Percentiles rank a stretch among this genome's conserved stretches.
Conservation (phyloP, 169 alveolate species). For the Plasmodium cynomolgi region DNA sequence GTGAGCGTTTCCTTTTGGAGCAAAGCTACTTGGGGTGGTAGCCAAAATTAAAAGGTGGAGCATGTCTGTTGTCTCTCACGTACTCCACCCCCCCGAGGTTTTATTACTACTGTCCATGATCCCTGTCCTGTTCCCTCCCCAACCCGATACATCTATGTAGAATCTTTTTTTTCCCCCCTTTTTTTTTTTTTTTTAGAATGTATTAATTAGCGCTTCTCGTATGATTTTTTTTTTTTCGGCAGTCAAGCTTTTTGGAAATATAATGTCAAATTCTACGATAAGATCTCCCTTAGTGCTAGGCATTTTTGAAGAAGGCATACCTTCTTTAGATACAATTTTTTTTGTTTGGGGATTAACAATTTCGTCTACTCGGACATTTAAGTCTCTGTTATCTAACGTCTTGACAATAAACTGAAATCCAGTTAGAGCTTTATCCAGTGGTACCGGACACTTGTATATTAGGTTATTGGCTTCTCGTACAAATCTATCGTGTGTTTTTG, state of each 20-base stretch:
- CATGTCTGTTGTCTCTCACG: not conserved
- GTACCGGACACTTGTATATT: slow-evolving; percentile 88
- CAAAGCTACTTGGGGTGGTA: not conserved
- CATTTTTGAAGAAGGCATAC: slow-evolving; percentile 86
- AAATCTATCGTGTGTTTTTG: slow-evolving; percentile 86
- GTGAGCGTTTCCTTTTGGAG: not conserved
- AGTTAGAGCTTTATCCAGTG: slow-evolving; percentile 88
- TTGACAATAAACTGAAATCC: slow-evolving; percentile 89
- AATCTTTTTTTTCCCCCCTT: not conserved
- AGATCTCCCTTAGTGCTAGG: slow-evolving; percentile 87
- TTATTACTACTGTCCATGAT: not conserved
- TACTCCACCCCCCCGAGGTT: not conserved
- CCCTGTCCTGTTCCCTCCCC: not conserved
- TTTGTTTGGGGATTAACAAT: slow-evolving; percentile 86
- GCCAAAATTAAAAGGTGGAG: not conserved
- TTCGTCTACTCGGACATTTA: slow-evolving; percentile 85
- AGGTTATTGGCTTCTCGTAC: slow-evolving; percentile 86
- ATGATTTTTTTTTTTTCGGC: slow-evolving; percentile 85
- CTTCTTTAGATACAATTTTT: slow-evolving; percentile 87
- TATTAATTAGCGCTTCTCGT: slow-evolving; percentile 65
- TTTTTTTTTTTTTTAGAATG: slow-evolving; percentile 46
- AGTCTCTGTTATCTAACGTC: slow-evolving; percentile 88
- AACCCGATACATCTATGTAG: not conserved
- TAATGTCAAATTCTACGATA: slow-evolving; percentile 87
- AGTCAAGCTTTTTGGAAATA: slow-evolving; percentile 85